Evolutionary conservation across 2,329 filamentous ascomycete genomes (phyloP).

Genomic region (Sporothrix humicola): DNA sequence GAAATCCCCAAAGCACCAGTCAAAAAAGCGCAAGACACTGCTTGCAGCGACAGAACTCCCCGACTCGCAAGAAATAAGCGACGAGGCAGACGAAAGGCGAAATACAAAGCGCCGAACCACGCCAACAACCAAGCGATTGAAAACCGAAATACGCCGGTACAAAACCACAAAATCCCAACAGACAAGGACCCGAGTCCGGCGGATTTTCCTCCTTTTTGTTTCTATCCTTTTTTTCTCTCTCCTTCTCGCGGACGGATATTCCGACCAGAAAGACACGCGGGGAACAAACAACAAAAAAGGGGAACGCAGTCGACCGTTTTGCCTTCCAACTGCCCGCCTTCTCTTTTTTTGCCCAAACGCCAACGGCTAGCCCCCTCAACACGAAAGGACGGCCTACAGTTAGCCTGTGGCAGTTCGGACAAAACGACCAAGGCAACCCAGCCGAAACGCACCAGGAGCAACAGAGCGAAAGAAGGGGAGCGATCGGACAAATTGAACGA

Average conservation of each 20-base stretch:
- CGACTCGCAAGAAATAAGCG: slow-evolving; percentile 10
- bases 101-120: slow-evolving; percentile 7
- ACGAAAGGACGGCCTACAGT: slow-evolving; percentile 17
- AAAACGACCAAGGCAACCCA: slow-evolving; percentile 21
- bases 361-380: slow-evolving; percentile 4
- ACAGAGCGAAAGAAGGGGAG: slow-evolving; percentile 2
- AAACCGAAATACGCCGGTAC: slow-evolving; percentile 19
- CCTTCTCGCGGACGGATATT: neutral
- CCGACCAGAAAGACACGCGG: neutral
- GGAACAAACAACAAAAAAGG: slow-evolving; percentile 6
- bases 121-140: slow-evolving; percentile 5
- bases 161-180: slow-evolving; percentile 6
- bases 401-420: slow-evolving; percentile 27
- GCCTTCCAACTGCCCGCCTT: slow-evolving; percentile 3
- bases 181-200: slow-evolving; percentile 7
- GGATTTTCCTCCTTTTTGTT: neutral
- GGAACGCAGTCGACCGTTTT: neutral
- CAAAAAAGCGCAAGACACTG: slow-evolving; percentile 4
- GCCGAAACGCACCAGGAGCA: slow-evolving; percentile 12
- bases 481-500: neutral
- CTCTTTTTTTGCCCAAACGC: slow-evolving; percentile 5
- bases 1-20: neutral
- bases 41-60: neutral
- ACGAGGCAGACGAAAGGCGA: neutral
- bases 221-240: neutral